Percentiles rank a stretch among this genome's conserved stretches.
Conservation (phyloP, 129 eudicot species). For the Artemisia argyi region DNA sequence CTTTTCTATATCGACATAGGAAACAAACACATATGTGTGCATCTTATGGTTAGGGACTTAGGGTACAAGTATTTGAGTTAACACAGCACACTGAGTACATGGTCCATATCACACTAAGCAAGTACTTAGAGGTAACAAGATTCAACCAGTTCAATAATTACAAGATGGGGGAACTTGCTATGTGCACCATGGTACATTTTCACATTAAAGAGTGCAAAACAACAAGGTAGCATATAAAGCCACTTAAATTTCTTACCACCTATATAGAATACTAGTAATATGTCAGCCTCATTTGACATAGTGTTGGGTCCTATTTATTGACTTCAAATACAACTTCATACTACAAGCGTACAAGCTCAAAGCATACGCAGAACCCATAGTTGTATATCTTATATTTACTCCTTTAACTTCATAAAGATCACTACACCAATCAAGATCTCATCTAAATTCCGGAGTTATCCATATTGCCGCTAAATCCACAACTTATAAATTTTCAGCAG, state of each 20-base stretch:
- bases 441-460: not conserved
- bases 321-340: slow-evolving; percentile 1
- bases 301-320: not conserved
- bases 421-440: slow-evolving; percentile 14
- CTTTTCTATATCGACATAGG: not conserved
- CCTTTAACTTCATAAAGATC: slow-evolving; percentile 8
- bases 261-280: not conserved
- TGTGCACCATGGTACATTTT: slow-evolving; percentile 13
- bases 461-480: slow-evolving; percentile 3
- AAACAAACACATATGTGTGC: not conserved
- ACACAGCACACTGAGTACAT: not conserved
- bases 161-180: slow-evolving; percentile 7
- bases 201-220: slow-evolving; percentile 7
- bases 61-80: not conserved
- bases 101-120: not conserved
- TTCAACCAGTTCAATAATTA: not conserved
- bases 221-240: slow-evolving; percentile 5
- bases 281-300: slow-evolving; percentile 15
- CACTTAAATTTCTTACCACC: not conserved
- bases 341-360: not conserved
- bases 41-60: slow-evolving; percentile 10
- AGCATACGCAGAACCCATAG: not conserved
- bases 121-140: slow-evolving; percentile 3
- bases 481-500: not conserved
- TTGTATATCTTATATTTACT: not conserved